A percentile compares a stretch with the other conserved stretches of the same genome.
Conservation (phyloP, 2,329 filamentous ascomycete species). For the Verticillium alfalfae region DNA sequence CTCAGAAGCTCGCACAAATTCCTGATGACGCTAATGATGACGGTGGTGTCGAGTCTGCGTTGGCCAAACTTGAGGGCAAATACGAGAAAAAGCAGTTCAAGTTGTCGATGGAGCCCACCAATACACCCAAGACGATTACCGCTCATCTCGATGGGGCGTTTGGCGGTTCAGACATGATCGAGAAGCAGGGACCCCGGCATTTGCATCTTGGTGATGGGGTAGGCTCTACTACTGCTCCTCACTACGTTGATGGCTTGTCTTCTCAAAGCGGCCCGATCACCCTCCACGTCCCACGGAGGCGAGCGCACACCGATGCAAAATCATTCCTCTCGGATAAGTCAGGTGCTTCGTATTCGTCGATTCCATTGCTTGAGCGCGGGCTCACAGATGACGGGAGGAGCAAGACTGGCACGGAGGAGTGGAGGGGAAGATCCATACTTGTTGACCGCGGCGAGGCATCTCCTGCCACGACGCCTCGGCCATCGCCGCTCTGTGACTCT, state of each 20-base stretch:
- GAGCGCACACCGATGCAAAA: conserved; percentile 26
- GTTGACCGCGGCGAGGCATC: conserved; percentile 38
- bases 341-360: conserved; percentile 69
- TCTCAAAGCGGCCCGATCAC: conserved; percentile 4
- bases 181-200: conserved; percentile 39
- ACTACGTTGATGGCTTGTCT: conserved; percentile 12
- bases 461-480: conserved; percentile 5
- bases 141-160: neutral
- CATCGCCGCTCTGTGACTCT: conserved; percentile 11
- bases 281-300: conserved; percentile 15
- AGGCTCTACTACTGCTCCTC: conserved; percentile 26
- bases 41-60: conserved; percentile 85
- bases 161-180: conserved; percentile 10
- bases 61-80: conserved; percentile 87
- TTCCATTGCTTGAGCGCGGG: conserved; percentile 69
- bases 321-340: conserved; percentile 58
- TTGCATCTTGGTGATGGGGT: conserved; percentile 32
- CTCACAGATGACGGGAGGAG: conserved; percentile 44
- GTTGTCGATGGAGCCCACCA: conserved; percentile 31
- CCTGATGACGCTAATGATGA: conserved; percentile 76
- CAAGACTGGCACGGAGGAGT: conserved; percentile 35
- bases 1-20: conserved; percentile 79
- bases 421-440: conserved; percentile 51
- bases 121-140: conserved; percentile 10
- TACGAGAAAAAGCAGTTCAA: conserved; percentile 53